Conservation (phyloP, 1,284 basidiomycete species). For the Laetiporus sulphureus region DNA sequence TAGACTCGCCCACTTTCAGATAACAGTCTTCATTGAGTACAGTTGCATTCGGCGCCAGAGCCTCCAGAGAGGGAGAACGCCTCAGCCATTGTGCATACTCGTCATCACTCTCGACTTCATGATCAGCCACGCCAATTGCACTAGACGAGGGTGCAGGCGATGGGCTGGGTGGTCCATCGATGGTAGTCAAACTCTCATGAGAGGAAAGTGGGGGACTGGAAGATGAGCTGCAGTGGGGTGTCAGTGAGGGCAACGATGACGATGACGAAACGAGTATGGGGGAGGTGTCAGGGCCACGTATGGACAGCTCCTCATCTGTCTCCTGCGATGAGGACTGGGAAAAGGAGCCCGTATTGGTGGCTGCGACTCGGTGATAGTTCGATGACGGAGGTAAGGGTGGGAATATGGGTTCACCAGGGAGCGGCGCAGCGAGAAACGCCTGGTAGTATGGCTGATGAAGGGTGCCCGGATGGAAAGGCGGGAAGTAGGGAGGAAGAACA, state of each 20-base stretch:
- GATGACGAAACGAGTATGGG: conserved; percentile 18
- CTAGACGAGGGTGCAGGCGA: conserved; percentile 10
- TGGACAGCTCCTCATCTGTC: conserved; percentile 1
- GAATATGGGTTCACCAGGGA: conserved; percentile 60
- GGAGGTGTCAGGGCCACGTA: conserved; percentile 7
- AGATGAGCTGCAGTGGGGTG: conserved; percentile 57
- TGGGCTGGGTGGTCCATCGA: conserved; percentile 11
- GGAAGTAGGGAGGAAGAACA: conserved; percentile 45
- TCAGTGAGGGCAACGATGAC: conserved; percentile 48
- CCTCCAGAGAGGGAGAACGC: conserved; percentile 4
- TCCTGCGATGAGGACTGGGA: background rate
- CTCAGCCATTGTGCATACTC: conserved; percentile 11
- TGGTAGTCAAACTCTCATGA: conserved; percentile 15
- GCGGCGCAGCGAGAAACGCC: conserved; percentile 36
- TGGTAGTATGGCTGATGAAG: conserved; percentile 69
- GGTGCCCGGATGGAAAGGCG: conserved; percentile 44
- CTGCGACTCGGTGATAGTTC: conserved; percentile 30
- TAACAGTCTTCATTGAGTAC: conserved; percentile 3
- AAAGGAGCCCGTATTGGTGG: background rate
- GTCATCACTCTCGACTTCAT: conserved; percentile 10
- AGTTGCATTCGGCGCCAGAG: conserved; percentile 11
- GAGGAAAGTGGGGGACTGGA: conserved; percentile 55
- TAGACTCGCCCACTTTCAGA: background rate
- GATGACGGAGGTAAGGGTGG: conserved; percentile 54
- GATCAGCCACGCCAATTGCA: conserved; percentile 1